Conservation (phyloP, 169 alveolate species). For the Blepharisma undulans region DNA sequence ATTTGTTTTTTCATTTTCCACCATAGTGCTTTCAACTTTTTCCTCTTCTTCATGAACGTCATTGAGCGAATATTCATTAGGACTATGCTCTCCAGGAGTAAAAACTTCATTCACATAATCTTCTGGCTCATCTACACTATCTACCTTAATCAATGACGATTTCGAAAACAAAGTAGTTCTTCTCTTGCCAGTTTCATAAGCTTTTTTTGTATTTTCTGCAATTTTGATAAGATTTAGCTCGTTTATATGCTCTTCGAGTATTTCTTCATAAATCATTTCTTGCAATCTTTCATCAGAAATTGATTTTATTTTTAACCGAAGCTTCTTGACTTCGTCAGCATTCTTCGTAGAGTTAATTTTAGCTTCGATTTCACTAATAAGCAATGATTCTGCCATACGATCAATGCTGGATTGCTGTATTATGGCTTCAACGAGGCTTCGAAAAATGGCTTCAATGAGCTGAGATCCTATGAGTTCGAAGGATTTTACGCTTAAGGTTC, state of each 20-base stretch:
- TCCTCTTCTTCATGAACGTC: not conserved
- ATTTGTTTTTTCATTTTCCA: not conserved
- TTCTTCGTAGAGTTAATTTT: not conserved
- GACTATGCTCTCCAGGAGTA: conserved; percentile 35
- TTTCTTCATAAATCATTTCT: not conserved
- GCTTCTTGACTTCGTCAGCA: not conserved
- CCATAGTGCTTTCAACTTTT: not conserved
- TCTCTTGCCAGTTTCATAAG: not conserved
- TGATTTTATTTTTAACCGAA: not conserved
- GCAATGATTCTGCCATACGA: not conserved
- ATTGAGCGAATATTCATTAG: not conserved
- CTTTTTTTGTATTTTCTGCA: not conserved
- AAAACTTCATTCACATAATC: conserved; percentile 27
- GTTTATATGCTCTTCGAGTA: not conserved
- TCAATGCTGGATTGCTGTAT: not conserved
- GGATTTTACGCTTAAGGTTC: not conserved
- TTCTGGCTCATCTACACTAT: conserved; percentile 9
- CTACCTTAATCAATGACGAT: not conserved
- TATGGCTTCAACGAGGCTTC: not conserved
- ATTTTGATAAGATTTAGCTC: not conserved
- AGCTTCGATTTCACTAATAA: not conserved
- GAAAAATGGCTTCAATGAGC: not conserved
- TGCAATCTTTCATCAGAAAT: not conserved
- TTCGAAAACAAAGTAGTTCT: not conserved
- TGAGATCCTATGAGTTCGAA: not conserved